Base-by-base conservation (phyloP, 2,329 filamentous ascomycete species). In the Alternaria arborescens region DNA sequence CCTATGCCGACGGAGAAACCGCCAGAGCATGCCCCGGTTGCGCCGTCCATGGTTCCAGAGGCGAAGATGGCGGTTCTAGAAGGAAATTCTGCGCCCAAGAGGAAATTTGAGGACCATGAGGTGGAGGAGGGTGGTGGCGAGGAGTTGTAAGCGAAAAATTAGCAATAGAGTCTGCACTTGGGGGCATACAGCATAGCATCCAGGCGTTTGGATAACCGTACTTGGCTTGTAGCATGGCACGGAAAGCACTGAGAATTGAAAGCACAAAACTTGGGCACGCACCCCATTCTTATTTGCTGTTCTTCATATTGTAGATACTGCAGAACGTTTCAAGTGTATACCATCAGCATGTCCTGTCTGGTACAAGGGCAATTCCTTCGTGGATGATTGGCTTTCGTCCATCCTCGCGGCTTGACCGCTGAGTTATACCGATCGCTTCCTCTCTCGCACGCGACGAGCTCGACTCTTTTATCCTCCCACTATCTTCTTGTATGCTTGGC, bases 1-100 rank as follows among this genome's bases (percentile, higher is more conserved):
- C 75, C 76, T 1, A 60, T 75, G 61, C 71, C 74, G 0, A 5
- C 61, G 28, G 69, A 64, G 26, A 55, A 60, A 14, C 70, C 70
- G 8, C 70, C 71, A 40, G 26, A 30, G 61, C 58, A 16, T 63
- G 66, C 71, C 22, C 60, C 66, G 12, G 26, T 30, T 12, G 61
- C 64, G 44, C 53, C 55, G 26, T 16, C 53, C 6, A 51, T 34
- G 32, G 41, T 56, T 5, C 52, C 47, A 14, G 55, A 55, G 5
- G 58, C 53, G 8, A 43, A 52, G 3, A 64, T 58, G 58, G 52
- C 61, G 7, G 55, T 44, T 7, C 14, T 62, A 2, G 58, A 61
- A 20, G 66, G 55, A 2, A 62, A 56, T 10, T 26, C 61, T 3
- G 67, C 61, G 3, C 60, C 58, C 52, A 77, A 77, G 66, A 64